phyloP scores from a whole-genome alignment of 345 rosid genomes.

The Durio zibethinus region DNA sequence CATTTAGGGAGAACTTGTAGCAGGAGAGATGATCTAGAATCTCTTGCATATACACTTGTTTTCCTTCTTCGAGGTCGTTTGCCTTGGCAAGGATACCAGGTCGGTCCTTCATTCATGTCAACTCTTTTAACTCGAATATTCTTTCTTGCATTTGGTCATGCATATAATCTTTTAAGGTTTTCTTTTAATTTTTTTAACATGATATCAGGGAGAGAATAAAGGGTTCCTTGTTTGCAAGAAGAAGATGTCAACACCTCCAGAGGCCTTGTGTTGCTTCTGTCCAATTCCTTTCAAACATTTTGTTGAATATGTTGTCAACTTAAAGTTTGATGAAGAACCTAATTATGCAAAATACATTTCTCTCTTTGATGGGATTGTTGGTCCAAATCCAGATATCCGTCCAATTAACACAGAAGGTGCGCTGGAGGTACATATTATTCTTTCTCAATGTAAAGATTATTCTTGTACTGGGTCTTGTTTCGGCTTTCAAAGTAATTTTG shows the following conservation, averaged over 20 bases:
- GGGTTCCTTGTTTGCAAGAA: constrained; percentile 73
- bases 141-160: not conserved
- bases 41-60: constrained; percentile 78
- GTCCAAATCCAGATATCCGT: constrained; percentile 48
- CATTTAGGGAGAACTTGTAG: constrained; percentile 75
- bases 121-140: not conserved
- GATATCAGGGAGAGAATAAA: constrained; percentile 64
- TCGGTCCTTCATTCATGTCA: constrained; percentile 20
- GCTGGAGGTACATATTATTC: constrained; percentile 42
- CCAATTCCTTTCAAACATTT: constrained; percentile 57
- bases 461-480: not conserved
- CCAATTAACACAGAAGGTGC: constrained; percentile 74
- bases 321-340: constrained; percentile 67
- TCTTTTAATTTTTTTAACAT: not conserved
- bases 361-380: constrained; percentile 56
- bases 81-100: constrained; percentile 87
- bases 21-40: constrained; percentile 81
- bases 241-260: constrained; percentile 72
- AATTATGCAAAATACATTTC: constrained; percentile 64
- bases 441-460: not conserved
- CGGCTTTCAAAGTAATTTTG: not conserved
- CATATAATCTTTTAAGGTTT: not conserved
- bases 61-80: constrained; percentile 76
- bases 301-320: constrained; percentile 66
- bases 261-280: constrained; percentile 53